Evolutionary conservation across 805 yeast genomes (phyloP).

Genomic region (Candida saitoana): DNA sequence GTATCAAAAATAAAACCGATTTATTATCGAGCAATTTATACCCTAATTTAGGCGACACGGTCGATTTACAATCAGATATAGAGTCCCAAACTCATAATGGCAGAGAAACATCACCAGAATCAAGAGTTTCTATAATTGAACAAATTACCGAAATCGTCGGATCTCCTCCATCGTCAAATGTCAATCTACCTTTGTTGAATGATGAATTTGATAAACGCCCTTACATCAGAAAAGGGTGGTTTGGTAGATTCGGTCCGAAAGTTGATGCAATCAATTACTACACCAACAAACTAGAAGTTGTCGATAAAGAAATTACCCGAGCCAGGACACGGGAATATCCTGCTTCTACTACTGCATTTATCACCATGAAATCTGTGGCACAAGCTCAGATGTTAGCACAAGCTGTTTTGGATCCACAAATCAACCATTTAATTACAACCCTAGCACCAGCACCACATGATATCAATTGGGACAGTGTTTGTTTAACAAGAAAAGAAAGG

Average conservation of each 20-base stretch:
- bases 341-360: constrained; percentile 87
- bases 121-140: constrained; percentile 18
- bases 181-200: constrained; percentile 18
- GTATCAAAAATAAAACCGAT: constrained; percentile 26
- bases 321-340: constrained; percentile 69
- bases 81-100: constrained; percentile 1
- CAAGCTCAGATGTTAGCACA: constrained; percentile 50
- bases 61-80: constrained; percentile 15
- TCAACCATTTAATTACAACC: constrained; percentile 37
- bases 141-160: constrained; percentile 19
- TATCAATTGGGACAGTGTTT: constrained; percentile 87
- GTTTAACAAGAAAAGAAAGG: constrained; percentile 72
- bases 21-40: constrained; percentile 23
- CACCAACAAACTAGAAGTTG: constrained; percentile 59
- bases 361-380: constrained; percentile 61
- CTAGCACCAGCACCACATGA: constrained; percentile 80
- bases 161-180: constrained; percentile 10
- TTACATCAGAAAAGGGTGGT: constrained; percentile 50
- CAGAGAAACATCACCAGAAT: constrained; percentile 3
- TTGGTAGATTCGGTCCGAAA: constrained; percentile 60
- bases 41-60: constrained; percentile 26
- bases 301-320: constrained; percentile 65
- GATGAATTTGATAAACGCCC: constrained; percentile 50
- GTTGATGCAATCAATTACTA: constrained; percentile 82
- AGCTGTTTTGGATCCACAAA: constrained; percentile 43